Conservation (phyloP, 495 filamentous ascomycete genomes). For the Paragyromitra xinjiangensis region DNA sequence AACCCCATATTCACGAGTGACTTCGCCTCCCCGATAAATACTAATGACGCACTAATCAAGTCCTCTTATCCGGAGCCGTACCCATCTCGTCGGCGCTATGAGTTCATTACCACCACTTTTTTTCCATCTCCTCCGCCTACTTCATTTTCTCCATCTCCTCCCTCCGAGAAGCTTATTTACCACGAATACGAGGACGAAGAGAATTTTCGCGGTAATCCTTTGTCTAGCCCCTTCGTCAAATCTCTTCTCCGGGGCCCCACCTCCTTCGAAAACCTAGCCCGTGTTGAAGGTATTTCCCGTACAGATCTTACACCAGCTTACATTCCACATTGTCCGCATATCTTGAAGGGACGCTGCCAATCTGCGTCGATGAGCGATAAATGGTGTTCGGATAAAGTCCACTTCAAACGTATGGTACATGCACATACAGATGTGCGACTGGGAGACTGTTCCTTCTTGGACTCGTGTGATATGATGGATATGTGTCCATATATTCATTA, state of each 20-base stretch:
- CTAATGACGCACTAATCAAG: slow-evolving; percentile 3
- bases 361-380: neutral
- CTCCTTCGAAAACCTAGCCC: slow-evolving; percentile 9
- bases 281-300: neutral
- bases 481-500: slow-evolving; percentile 53
- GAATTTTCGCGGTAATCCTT: neutral
- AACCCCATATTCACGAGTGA: neutral
- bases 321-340: slow-evolving; percentile 30
- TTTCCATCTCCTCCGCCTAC: neutral
- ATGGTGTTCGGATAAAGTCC: slow-evolving; percentile 34
- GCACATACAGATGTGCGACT: slow-evolving; percentile 43
- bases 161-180: neutral
- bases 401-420: slow-evolving; percentile 41
- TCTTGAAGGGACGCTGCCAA: slow-evolving; percentile 36
- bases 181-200: neutral
- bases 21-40: neutral
- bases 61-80: neutral
- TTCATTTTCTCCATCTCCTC: neutral
- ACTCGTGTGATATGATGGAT: slow-evolving; percentile 45
- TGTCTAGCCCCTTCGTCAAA: neutral
- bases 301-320: neutral
- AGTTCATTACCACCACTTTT: neutral
- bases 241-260: neutral
- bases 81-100: slow-evolving; percentile 17
- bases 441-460: slow-evolving; percentile 51